Evolutionary conservation across 2,329 filamentous ascomycete genomes (phyloP).

Genomic region (Pseudocercospora fuligena): DNA sequence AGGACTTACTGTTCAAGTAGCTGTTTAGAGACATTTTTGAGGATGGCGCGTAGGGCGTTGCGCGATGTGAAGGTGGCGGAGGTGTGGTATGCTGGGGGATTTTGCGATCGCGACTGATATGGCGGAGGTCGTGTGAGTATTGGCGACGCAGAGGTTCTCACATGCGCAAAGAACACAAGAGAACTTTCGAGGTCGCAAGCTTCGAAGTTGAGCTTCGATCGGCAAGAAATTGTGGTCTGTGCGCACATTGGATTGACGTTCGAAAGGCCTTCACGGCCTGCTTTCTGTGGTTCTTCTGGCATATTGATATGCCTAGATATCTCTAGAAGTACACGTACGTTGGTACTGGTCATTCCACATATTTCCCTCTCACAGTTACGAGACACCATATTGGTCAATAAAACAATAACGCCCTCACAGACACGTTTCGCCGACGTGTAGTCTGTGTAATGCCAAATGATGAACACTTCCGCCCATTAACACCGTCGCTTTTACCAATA

Average conservation of each 20-base stretch:
- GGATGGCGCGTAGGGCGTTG: not conserved
- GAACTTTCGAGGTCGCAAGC: not conserved
- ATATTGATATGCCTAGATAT: slow-evolving; percentile 5
- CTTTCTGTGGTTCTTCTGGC: not conserved
- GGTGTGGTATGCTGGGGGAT: not conserved
- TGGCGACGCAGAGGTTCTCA: slow-evolving; percentile 11
- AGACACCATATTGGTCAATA: not conserved
- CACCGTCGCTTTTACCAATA: slow-evolving; percentile 24
- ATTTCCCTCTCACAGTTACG: not conserved
- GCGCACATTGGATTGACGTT: not conserved
- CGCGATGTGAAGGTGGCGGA: not conserved
- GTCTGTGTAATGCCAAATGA: slow-evolving; percentile 12
- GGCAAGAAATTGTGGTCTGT: not conserved
- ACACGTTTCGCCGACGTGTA: slow-evolving; percentile 15
- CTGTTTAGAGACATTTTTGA: slow-evolving; percentile 29
- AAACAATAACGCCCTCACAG: slow-evolving; percentile 4
- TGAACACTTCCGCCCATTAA: slow-evolving; percentile 8
- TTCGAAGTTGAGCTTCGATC: not conserved
- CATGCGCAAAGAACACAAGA: slow-evolving; percentile 7
- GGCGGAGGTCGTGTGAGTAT: not conserved
- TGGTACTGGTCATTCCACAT: slow-evolving; percentile 13
- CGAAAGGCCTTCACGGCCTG: not conserved
- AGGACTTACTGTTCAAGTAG: slow-evolving; percentile 33
- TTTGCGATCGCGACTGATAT: not conserved
- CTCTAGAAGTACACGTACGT: slow-evolving; percentile 14